Evolutionary conservation across 164 flowering plant genomes (phyloP), one percentile per base, ranked within the genome.

Genomic region (Brasenia schreberi): DNA sequence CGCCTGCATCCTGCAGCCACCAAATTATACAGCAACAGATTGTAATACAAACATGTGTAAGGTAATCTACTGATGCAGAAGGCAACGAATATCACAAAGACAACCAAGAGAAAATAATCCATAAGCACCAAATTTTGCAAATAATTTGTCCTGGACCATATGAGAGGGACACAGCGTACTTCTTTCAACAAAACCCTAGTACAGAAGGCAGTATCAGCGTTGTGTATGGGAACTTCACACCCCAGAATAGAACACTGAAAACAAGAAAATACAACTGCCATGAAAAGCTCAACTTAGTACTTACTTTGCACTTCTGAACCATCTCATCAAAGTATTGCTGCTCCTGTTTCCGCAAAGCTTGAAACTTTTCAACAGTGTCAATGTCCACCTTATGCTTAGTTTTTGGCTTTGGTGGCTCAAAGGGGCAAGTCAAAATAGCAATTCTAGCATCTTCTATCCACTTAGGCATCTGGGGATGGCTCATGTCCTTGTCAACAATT

Each of bases 311-410:
- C 74, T 87, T 74, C 61, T 94, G 84, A 72, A 94, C 99, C 97
- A 94, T 94, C 70, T 92, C 96, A 83, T 91, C 99, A 75, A 94
- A 94, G 77, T 94, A 91, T 72, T 94, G 80, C 82, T 80, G 87
- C 78, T 94, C 97, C 72, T 94, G 99, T 66, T 71, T 66, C 60
- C 97, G 89, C 61, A 94, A 76, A 17, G 94, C 88, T 76, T 94
- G 88, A 72, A 94, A 94, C 79, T 94, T 91, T 61, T 94, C 99
- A 52, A 91, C 96, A 1, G 96, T 82, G 79, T 94, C 96, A 74
- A 94, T 91, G 70, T 94, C 99, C 77, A 94, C 96, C 95, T 94
- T 94, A 88, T 94, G 99, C 76, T 94, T 94, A 63, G 99, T 92
- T 79, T 94, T 94, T 67, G 97, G 99, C 85, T 94, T 94, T 0